phyloP scores from a whole-genome alignment of 306 rosid species.

The Abrus precatorius region DNA sequence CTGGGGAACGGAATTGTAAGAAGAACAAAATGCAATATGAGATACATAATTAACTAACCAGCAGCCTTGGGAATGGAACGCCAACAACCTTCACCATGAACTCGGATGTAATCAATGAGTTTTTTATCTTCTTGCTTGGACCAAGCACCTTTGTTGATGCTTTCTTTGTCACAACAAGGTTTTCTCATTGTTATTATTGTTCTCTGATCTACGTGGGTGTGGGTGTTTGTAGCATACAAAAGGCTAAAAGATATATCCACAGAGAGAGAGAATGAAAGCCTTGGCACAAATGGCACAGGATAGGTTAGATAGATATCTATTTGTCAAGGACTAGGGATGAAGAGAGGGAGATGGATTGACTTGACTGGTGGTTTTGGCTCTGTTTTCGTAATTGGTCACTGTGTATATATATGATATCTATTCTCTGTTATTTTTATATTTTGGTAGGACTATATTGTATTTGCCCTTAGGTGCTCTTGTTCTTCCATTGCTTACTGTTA shows the following conservation, averaged over 20 bases:
- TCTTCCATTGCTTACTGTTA: conserved; percentile 51
- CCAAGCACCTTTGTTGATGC: conserved; percentile 79
- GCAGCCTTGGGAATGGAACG: conserved; percentile 80
- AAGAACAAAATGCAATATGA: not conserved
- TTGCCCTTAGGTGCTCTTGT: not conserved
- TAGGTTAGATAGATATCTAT: conserved; percentile 50
- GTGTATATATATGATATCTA: not conserved
- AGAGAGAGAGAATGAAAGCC: conserved; percentile 2
- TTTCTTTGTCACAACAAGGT: conserved; percentile 73
- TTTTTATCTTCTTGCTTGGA: conserved; percentile 80
- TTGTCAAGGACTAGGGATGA: not conserved
- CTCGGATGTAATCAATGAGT: conserved; percentile 65
- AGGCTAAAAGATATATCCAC: conserved; percentile 12
- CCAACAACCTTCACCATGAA: conserved; percentile 81
- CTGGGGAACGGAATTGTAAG: not conserved
- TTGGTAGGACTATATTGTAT: conserved; percentile 16
- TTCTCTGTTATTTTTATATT: not conserved
- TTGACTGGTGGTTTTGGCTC: conserved; percentile 71
- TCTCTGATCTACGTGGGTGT: not conserved
- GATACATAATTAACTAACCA: conserved; percentile 45
- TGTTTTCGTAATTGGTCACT: conserved; percentile 48
- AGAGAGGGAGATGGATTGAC: conserved; percentile 49
- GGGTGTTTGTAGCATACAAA: not conserved
- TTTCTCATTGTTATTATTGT: conserved; percentile 54
- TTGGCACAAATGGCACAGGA: conserved; percentile 20